Conservation (phyloP, 352 stramenopile genomes). For the Globisporangium rhizosaccharum region DNA sequence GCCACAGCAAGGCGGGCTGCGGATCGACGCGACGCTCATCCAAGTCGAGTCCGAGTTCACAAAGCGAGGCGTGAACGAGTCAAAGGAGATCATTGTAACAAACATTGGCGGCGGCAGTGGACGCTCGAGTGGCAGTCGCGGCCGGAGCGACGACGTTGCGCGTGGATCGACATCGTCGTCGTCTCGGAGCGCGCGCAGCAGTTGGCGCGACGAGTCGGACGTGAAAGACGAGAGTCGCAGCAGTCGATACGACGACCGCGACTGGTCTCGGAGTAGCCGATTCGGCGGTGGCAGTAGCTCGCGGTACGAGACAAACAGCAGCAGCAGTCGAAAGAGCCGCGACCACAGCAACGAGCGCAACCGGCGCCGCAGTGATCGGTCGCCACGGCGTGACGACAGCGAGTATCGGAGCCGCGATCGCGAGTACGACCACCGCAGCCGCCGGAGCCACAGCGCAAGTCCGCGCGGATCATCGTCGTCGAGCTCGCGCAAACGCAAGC, state of each 20-base stretch:
- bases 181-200: neutral
- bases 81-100: conserved; percentile 36
- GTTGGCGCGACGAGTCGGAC: conserved; percentile 4
- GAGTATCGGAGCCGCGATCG: conserved; percentile 25
- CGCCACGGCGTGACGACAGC: conserved; percentile 3
- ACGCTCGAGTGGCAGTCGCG: neutral
- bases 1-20: conserved; percentile 51
- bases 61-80: conserved; percentile 59
- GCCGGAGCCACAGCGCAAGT: conserved; percentile 33
- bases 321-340: conserved; percentile 3
- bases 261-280: too few relatives aligned
- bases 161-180: conserved; percentile 4
- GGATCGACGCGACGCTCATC: conserved; percentile 53
- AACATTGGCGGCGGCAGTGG: conserved; percentile 19
- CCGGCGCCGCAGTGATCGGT: conserved; percentile 11
- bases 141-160: conserved; percentile 4
- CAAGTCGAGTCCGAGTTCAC: conserved; percentile 59
- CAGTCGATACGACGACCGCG: conserved; percentile 20
- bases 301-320: conserved; percentile 6
- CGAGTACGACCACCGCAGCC: conserved; percentile 23
- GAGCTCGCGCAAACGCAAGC: conserved; percentile 36
- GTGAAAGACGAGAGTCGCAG: conserved; percentile 15
- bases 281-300: conserved; percentile 1
- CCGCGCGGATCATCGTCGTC: conserved; percentile 19
- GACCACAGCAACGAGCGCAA: conserved; percentile 9